Base-by-base conservation (phyloP, 192 early-diverging fungal genomes). In the Podochytrium sp. region DNA sequence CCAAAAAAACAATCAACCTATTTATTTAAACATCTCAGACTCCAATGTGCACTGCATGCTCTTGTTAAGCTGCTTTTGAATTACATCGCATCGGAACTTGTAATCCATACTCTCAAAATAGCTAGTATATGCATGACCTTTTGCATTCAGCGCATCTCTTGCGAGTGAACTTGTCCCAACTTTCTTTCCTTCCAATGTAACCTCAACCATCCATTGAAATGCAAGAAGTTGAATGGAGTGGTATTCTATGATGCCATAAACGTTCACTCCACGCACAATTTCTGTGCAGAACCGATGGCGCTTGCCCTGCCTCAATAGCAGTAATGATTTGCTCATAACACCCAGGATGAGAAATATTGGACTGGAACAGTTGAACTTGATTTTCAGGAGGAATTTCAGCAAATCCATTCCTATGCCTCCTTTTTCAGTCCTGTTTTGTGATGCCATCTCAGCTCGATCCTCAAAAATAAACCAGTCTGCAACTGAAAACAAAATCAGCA, bases 41-140 rank as follows among this genome's bases (percentile, higher is more conserved):
- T n/a, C n/a, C n/a, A n/a, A n/a, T n/a, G n/a, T n/a, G n/a, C n/a
- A n/a, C 34, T 62, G 60, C 40, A 60, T 4, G 4, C 20, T 39
- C 56, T 71, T 71, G 10, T 40, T 23, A 53, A 59, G 16, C n/a
- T 57, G 2, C 55, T 57, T 53, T 41, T 71, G 40, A 40, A 71
- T 71, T 7, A 71, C 32, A 71, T 60, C 69, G 38, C 69, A 43
- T 12, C 69, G 33, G 32, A 59, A 71, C 56, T 71, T 71, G 27
- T 33, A 71, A 4, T 71, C 69, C 49, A 71, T 71, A 32, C 69
- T 71, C 23, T 71, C 55, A 71, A 71, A 71, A 51, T 71, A 71
- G 30, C 56, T 71, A 27, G 25, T 27, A 51, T 57, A 71, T 29
- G 55, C 69, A 14, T 71, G 53, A 10, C 56, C 69, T 33, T 27